Percentiles rank a stretch among this genome's conserved stretches.
Evolutionary conservation across 129 eudicot genomes (phyloP).

Genomic region (Flaveria bidentis): DNA sequence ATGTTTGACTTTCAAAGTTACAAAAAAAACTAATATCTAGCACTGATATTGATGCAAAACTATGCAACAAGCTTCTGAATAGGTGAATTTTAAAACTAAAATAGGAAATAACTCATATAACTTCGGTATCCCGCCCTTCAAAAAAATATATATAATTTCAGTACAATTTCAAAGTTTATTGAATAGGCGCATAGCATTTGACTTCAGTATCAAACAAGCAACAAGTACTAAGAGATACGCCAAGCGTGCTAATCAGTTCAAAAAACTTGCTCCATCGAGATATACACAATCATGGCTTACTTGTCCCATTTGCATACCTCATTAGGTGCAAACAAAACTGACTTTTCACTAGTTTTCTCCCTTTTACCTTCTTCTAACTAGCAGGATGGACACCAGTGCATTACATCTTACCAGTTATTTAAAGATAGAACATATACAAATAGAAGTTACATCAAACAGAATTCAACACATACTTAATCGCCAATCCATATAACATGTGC

Average conservation of each 20-base stretch:
- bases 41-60: not conserved
- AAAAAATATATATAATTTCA: too few species aligned
- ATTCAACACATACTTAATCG: not conserved
- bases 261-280: not conserved
- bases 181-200: too few species aligned
- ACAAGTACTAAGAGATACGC: not conserved
- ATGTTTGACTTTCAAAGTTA: not conserved
- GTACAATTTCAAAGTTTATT: too few species aligned
- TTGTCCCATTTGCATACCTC: not conserved
- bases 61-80: not conserved
- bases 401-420: not conserved
- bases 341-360: not conserved
- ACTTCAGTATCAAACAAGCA: not conserved
- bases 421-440: not conserved
- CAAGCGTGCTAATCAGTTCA: too few species aligned
- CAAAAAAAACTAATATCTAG: not conserved
- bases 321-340: not conserved
- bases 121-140: not conserved
- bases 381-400: not conserved
- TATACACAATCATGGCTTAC: slow-evolving; percentile 3
- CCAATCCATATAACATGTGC: slow-evolving; percentile 4
- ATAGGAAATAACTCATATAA: not conserved
- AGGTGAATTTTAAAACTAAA: not conserved
- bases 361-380: slow-evolving; percentile 13
- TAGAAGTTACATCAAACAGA: not conserved